Evolutionary conservation across 192 early-diverging fungal genomes (phyloP).

Genomic region (Coemansia umbellata): DNA sequence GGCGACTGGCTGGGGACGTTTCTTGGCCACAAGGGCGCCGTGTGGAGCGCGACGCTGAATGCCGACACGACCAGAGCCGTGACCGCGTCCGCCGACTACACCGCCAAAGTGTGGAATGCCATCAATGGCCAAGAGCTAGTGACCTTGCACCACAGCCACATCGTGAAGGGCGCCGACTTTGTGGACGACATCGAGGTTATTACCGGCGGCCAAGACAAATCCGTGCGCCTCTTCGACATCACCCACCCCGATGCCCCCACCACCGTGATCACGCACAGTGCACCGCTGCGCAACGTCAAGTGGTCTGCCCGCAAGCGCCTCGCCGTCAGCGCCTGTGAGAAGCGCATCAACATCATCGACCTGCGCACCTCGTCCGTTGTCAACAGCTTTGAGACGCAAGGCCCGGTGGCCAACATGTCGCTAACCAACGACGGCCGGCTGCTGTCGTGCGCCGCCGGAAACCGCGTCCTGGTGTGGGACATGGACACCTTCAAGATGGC

Average conservation of each 20-base stretch:
- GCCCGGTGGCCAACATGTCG: slow-evolving; percentile 67
- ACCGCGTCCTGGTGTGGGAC: slow-evolving; percentile 70
- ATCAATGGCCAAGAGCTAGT: slow-evolving; percentile 65
- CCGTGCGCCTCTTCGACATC: slow-evolving; percentile 77
- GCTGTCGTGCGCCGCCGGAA: slow-evolving; percentile 76
- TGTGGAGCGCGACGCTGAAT: slow-evolving; percentile 81
- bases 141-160: slow-evolving; percentile 72
- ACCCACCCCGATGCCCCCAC: slow-evolving; percentile 37
- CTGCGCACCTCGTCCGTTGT: slow-evolving; percentile 62
- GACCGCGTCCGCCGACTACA: slow-evolving; percentile 92
- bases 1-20: slow-evolving; percentile 95
- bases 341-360: slow-evolving; percentile 66
- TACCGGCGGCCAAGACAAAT: slow-evolving; percentile 82
- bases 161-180: slow-evolving; percentile 83
- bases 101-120: slow-evolving; percentile 87
- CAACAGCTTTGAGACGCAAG: slow-evolving; percentile 59
- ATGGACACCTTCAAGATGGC: slow-evolving; percentile 59
- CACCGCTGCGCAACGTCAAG: slow-evolving; percentile 36
- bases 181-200: slow-evolving; percentile 66
- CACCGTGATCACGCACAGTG: slow-evolving; percentile 32
- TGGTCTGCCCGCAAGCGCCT: slow-evolving; percentile 48
- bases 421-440: slow-evolving; percentile 71
- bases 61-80: slow-evolving; percentile 75
- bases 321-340: slow-evolving; percentile 59
- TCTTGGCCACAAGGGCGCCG: slow-evolving; percentile 87